A percentile compares a stretch with the other conserved stretches of the same genome.
Conservation (phyloP, 495 filamentous ascomycete species). For the Halenospora varia region DNA sequence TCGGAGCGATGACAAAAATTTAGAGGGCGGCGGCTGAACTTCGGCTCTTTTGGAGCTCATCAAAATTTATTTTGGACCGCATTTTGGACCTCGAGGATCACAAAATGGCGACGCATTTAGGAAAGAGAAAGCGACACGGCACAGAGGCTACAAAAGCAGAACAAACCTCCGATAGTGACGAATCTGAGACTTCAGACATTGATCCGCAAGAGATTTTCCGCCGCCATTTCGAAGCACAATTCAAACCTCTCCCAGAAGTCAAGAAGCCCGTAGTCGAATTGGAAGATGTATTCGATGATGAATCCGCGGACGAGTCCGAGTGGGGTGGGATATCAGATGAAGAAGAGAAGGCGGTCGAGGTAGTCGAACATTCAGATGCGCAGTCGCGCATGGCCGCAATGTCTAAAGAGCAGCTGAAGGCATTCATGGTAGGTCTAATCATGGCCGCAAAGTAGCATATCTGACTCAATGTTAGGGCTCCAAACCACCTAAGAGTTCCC, state of each 20-base stretch:
- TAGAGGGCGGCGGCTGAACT: constrained; percentile 5
- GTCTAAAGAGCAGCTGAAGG: constrained; percentile 67
- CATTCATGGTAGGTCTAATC: constrained; percentile 61
- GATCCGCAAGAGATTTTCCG: constrained; percentile 58
- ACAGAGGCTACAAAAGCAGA: constrained; percentile 1
- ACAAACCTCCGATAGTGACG: neutral
- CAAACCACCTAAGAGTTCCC: constrained; percentile 38
- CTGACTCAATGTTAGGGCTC: constrained; percentile 41
- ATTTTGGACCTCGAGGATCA: neutral
- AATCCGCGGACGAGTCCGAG: constrained; percentile 41
- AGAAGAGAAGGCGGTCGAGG: constrained; percentile 38
- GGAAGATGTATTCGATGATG: constrained; percentile 10
- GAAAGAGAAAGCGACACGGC: constrained; percentile 32
- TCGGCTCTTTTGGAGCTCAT: neutral
- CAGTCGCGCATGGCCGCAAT: constrained; percentile 34
- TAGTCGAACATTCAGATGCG: constrained; percentile 59
- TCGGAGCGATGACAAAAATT: neutral
- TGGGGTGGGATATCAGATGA: constrained; percentile 61
- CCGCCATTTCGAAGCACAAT: constrained; percentile 82
- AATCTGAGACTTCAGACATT: constrained; percentile 7
- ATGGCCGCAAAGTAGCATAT: constrained; percentile 2
- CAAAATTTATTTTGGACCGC: neutral
- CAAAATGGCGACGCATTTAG: constrained; percentile 26
- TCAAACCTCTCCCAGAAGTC: constrained; percentile 60
- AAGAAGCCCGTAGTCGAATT: constrained; percentile 19